Conservation (phyloP, 2,329 filamentous ascomycete species). For the Aspergillus sp. region DNA sequence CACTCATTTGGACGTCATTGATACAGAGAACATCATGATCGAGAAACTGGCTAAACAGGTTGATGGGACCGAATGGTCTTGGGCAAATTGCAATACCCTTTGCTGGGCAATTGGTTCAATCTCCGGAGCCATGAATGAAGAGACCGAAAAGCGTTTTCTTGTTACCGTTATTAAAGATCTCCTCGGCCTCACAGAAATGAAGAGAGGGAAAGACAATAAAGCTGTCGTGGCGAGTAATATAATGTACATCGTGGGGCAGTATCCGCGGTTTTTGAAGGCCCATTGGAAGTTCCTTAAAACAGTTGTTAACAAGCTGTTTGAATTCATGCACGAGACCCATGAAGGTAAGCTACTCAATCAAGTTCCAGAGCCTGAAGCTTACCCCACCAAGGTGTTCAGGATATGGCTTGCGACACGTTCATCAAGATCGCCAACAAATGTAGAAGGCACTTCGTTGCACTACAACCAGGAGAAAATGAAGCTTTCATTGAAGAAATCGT, state of each 20-base stretch:
- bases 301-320: slow-evolving; percentile 98
- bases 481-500: slow-evolving; percentile 99
- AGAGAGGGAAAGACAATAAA: slow-evolving; percentile 99
- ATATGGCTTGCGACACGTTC: slow-evolving; percentile 99
- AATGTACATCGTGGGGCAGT: slow-evolving; percentile 99
- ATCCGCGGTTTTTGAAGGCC: slow-evolving; percentile 95
- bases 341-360: slow-evolving; percentile 63
- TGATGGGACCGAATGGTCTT: slow-evolving; percentile 95
- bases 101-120: slow-evolving; percentile 99
- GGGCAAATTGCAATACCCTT: slow-evolving; percentile 98
- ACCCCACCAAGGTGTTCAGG: slow-evolving; percentile 73
- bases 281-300: slow-evolving; percentile 99
- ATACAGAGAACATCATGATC: slow-evolving; percentile 99
- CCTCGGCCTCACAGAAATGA: slow-evolving; percentile 96
- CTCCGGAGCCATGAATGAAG: slow-evolving; percentile 98
- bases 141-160: slow-evolving; percentile 96
- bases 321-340: slow-evolving; percentile 99
- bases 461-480: slow-evolving; percentile 90
- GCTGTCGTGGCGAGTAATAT: slow-evolving; percentile 98
- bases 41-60: slow-evolving; percentile 96
- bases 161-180: slow-evolving; percentile 99
- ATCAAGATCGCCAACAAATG: slow-evolving; percentile 99
- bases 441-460: slow-evolving; percentile 91
- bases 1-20: slow-evolving; percentile 93
- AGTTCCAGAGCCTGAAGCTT: slow-evolving; percentile 8